phyloP scores from a whole-genome alignment of 2,329 filamentous ascomycete genomes.

The Trichoderma atrobrunneum region DNA sequence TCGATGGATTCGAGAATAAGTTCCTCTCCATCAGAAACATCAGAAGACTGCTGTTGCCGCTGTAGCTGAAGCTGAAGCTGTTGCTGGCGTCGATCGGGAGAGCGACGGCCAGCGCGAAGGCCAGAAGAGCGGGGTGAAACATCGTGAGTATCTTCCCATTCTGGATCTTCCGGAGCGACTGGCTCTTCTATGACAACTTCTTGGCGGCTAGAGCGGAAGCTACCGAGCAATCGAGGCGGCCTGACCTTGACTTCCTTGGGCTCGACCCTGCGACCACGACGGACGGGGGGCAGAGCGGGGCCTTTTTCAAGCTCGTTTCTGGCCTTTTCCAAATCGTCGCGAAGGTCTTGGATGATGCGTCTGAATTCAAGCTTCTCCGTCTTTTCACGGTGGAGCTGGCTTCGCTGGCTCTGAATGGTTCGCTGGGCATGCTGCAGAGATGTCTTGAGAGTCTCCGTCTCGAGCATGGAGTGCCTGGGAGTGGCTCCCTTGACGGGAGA shows the following conservation, averaged over 20 bases:
- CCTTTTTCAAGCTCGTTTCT: conserved; percentile 48
- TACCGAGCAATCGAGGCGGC: conserved; percentile 73
- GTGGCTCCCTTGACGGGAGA: conserved; percentile 86
- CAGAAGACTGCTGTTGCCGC: neutral
- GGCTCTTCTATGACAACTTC: conserved; percentile 71
- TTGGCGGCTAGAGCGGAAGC: conserved; percentile 67
- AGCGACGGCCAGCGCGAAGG: neutral
- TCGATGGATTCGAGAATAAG: conserved; percentile 38
- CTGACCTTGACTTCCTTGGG: conserved; percentile 80
- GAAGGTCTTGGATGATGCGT: conserved; percentile 89
- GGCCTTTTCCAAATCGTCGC: conserved; percentile 81
- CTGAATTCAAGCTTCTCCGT: conserved; percentile 96
- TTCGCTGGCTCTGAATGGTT: conserved; percentile 93
- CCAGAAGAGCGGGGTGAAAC: conserved; percentile 27
- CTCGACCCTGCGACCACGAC: conserved; percentile 61
- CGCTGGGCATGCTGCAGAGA: conserved; percentile 92
- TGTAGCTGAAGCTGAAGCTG: neutral
- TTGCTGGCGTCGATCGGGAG: neutral
- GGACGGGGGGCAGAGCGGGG: conserved; percentile 45
- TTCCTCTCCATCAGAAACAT: neutral
- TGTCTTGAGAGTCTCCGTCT: conserved; percentile 91
- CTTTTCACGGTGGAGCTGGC: conserved; percentile 95
- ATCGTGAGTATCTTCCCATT: conserved; percentile 78
- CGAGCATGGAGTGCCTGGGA: conserved; percentile 85
- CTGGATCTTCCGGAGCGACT: conserved; percentile 67